Evolutionary conservation across 2,329 filamentous ascomycete genomes (phyloP).

Genomic region (Magnaporthiopsis poae): DNA sequence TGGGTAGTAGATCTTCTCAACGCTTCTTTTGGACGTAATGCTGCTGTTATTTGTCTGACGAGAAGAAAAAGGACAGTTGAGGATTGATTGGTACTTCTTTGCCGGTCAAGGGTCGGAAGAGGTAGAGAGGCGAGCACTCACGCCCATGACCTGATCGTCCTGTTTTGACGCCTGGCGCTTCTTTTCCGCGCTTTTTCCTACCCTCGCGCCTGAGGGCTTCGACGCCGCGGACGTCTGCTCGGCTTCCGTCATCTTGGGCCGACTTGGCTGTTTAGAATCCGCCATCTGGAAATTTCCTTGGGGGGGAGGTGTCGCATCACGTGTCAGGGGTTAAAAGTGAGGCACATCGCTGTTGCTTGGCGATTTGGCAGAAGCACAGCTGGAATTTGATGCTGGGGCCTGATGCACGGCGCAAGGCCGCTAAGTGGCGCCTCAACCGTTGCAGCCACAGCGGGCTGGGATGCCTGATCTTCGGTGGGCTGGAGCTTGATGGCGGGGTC

Average conservation of each 20-base stretch:
- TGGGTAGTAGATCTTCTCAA: constrained; percentile 77
- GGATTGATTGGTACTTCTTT: background rate
- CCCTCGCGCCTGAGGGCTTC: background rate
- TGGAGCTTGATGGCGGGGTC: background rate
- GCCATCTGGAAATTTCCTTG: background rate
- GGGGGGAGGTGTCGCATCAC: background rate
- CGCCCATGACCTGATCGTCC: constrained; percentile 44
- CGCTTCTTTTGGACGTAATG: constrained; percentile 84
- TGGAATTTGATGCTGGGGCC: no score
- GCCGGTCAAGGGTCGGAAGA: background rate
- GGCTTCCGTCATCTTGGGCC: background rate
- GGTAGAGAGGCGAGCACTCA: constrained; percentile 21
- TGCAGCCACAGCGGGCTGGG: background rate
- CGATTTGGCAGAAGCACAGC: background rate
- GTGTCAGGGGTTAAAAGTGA: background rate
- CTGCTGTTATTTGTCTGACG: constrained; percentile 75
- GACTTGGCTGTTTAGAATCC: background rate
- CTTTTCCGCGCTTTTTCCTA: background rate
- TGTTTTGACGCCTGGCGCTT: constrained; percentile 17
- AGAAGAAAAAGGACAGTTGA: constrained; percentile 6
- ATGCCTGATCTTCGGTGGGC: background rate
- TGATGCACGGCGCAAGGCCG: background rate
- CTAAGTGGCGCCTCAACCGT: background rate
- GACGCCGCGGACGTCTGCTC: background rate
- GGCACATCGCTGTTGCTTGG: background rate